These are phyloP conservation scores for Anisodus acutangulus DNA, from an alignment of 257 asterid species.

Conservation along the genomic window DNA sequence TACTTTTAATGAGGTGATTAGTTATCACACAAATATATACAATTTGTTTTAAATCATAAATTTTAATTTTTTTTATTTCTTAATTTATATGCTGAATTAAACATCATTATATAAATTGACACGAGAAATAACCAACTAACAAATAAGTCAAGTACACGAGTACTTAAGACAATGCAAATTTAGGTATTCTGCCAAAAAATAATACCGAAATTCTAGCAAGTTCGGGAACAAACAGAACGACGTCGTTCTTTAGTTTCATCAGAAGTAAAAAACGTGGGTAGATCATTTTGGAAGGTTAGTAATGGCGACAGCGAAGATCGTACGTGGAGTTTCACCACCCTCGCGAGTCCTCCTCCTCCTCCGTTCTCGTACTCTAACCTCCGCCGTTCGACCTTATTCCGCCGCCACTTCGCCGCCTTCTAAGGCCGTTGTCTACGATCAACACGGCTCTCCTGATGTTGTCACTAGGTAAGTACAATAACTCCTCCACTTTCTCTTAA, in stretches of 20 bases:
- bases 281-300: not conserved
- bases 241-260: not conserved
- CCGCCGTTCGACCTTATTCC: conserved; percentile 56
- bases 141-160: no score
- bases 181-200: not conserved
- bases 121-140: no score
- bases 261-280: not conserved
- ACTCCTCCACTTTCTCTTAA: not conserved
- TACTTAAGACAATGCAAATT: not conserved
- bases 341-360: conserved; percentile 32
- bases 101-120: no score
- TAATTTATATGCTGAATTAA: no score
- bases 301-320: conserved; percentile 55
- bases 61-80: no score
- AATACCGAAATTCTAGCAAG: not conserved
- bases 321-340: conserved; percentile 36
- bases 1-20: no score
- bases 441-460: conserved; percentile 85
- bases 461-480: conserved; percentile 44
- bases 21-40: no score
- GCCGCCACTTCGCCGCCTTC: conserved; percentile 80
- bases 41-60: no score
- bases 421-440: conserved; percentile 80
- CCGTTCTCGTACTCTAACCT: conserved; percentile 28
- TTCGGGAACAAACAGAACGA: not conserved